Percentiles rank a stretch among this genome's conserved stretches.
Conservation (phyloP, 257 asterid species). For the Pogostemon cablin region DNA sequence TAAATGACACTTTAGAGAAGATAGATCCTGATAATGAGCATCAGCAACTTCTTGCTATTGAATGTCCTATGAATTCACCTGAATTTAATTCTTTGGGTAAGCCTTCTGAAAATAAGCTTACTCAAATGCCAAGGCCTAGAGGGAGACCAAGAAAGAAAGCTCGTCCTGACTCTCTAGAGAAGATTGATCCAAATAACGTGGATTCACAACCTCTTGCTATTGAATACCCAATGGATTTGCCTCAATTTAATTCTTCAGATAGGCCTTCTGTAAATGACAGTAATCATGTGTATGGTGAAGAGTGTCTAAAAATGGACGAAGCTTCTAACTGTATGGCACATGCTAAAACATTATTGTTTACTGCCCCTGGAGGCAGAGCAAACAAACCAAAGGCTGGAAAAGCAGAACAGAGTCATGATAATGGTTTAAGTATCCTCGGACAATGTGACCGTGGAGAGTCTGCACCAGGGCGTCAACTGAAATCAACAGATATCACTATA, state of each 20-base stretch:
- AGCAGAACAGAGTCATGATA: slow-evolving; percentile 32
- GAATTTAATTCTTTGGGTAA: slow-evolving; percentile 17
- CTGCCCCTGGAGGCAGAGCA: slow-evolving; percentile 35
- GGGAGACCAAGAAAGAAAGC: slow-evolving; percentile 56
- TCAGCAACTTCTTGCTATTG: slow-evolving; percentile 41
- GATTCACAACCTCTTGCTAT: slow-evolving; percentile 38
- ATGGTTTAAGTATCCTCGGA: slow-evolving; percentile 33
- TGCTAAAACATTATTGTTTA: slow-evolving; percentile 26
- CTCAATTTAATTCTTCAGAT: slow-evolving; percentile 25
- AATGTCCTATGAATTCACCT: slow-evolving; percentile 36
- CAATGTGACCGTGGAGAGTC: slow-evolving; percentile 42
- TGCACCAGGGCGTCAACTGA: slow-evolving; percentile 34
- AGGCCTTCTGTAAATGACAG: slow-evolving; percentile 30
- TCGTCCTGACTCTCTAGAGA: slow-evolving; percentile 37
- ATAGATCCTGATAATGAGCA: slow-evolving; percentile 34
- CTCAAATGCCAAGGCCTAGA: slow-evolving; percentile 37
- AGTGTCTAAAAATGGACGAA: slow-evolving; percentile 26
- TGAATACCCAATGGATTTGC: slow-evolving; percentile 39
- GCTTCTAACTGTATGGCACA: slow-evolving; percentile 30
- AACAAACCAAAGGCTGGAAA: slow-evolving; percentile 38
- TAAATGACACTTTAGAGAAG: slow-evolving; percentile 38
- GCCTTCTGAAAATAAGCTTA: slow-evolving; percentile 23
- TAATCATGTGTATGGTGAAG: slow-evolving; percentile 28
- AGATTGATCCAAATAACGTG: slow-evolving; percentile 32
- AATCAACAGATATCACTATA: slow-evolving; percentile 31